Evolutionary conservation across 225 moss, liverwort and hornwort species (phyloP).

Genomic region (Climacium dendroides): DNA sequence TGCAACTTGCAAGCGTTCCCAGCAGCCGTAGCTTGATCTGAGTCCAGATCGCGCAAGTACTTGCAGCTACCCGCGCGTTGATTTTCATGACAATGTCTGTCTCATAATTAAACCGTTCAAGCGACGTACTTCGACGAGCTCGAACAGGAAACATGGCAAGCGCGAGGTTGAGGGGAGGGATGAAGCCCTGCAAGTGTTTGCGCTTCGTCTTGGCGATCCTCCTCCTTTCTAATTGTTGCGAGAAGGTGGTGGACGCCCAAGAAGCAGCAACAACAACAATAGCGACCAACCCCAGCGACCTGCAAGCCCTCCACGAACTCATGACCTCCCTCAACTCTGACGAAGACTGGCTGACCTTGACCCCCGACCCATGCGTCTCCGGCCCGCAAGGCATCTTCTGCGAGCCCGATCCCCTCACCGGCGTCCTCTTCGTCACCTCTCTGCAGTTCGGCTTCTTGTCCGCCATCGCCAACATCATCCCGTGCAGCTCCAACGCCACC

Average conservation of each 20-base stretch:
- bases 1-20: no score
- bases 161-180: background rate
- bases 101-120: background rate
- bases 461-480: slow-evolving; percentile 11
- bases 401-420: slow-evolving; percentile 8
- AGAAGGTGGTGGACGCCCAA: background rate
- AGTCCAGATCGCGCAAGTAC: no score
- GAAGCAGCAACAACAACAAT: background rate
- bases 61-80: background rate
- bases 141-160: background rate
- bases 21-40: background rate
- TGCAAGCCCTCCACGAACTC: slow-evolving; percentile 20
- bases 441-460: slow-evolving; percentile 37
- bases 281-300: slow-evolving; percentile 7
- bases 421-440: slow-evolving; percentile 15
- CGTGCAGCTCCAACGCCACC: slow-evolving; percentile 10
- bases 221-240: background rate
- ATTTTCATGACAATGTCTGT: background rate
- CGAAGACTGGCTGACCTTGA: slow-evolving; percentile 4
- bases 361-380: slow-evolving; percentile 28
- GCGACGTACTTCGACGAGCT: background rate
- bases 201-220: background rate
- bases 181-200: background rate
- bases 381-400: slow-evolving; percentile 27
- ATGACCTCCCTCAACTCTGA: slow-evolving; percentile 18